Evolutionary conservation across 2,329 filamentous ascomycete species (phyloP), one percentile per base, ranked within the genome.

Genomic region (Colletotrichum sp.): DNA sequence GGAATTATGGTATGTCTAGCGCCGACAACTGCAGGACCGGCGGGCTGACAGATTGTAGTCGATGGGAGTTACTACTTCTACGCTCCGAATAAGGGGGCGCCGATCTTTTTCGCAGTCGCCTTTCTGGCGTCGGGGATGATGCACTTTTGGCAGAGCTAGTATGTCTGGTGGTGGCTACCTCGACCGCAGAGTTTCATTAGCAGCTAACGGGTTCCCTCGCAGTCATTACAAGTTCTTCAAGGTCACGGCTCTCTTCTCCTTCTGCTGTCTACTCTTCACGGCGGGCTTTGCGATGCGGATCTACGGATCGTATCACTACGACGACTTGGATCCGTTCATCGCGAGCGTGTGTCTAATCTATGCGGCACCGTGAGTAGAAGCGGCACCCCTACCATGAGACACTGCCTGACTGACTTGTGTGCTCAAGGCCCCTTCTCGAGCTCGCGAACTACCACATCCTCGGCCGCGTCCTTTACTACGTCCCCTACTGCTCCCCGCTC

Each of bases 361-460:
- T 74, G 83, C 82, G 16, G 81, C 82, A 1, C 83, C 83, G 81
- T 84, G 78, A 75, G 82, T 77, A 32, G n/a, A 6, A 7, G 8
- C 32, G 28, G 30, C 26, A 1, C 26, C 21, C 28, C n/a, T 63
- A 8, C 7, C n/a, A 21, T 24, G 28, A 8, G 32, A 30, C 21
- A 34, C 32, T 21, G 28, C 13, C 16, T 21, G 21, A 21, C 59
- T 36, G 32, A 63, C n/a, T 34, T 67, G 30, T 26, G 21, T 8
- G n/a, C 9, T 15, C 16, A 60, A 89, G 89, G 18, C 92, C 92
- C 1, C 85, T 93, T 4, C 88, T 92, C 55, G 91, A 92, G 68
- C 86, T 91, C 5, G 87, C 90, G 71, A 92, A 93, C 79, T 93
- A 93, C 82, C 88, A 92, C 78, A 87, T 92, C 71, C 88, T 93